These are phyloP conservation scores for Neurospora crassa DNA, from an alignment of 2,329 filamentous ascomycete genomes.

Conservation along the genomic window DNA sequence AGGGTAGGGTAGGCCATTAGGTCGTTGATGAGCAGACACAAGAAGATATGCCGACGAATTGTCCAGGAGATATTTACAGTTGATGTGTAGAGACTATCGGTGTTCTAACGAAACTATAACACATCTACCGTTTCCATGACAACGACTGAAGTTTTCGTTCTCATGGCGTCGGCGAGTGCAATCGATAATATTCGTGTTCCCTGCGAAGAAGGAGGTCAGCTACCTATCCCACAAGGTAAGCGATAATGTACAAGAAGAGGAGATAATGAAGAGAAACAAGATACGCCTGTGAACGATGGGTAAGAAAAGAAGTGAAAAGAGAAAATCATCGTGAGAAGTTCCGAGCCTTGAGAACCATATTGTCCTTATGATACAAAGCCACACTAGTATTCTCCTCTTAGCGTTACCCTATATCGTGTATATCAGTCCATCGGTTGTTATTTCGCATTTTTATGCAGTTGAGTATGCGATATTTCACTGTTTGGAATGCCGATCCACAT, in stretches of 20 bases:
- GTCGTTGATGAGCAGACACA: background rate
- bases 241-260: too few species aligned
- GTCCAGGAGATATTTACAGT: too few species aligned
- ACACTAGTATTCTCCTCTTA: background rate
- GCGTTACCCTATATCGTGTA: background rate
- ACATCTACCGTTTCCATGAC: background rate
- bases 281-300: background rate
- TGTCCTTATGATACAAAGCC: too few species aligned
- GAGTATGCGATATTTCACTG: background rate
- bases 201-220: too few species aligned
- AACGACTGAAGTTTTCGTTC: background rate
- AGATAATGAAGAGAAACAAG: background rate
- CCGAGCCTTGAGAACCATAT: too few species aligned
- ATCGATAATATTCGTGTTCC: background rate
- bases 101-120: background rate
- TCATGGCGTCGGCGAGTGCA: background rate
- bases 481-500: background rate
- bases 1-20: too few species aligned
- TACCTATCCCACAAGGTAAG: too few species aligned
- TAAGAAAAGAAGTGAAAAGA: too few species aligned
- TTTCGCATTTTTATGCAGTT: background rate
- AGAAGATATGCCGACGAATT: background rate
- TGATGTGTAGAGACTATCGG: background rate
- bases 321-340: too few species aligned
- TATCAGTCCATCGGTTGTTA: background rate